Evolutionary conservation across 805 yeast species (phyloP), one percentile per base, ranked within the genome.

Genomic region (Sungouiozyma intestinalis): DNA sequence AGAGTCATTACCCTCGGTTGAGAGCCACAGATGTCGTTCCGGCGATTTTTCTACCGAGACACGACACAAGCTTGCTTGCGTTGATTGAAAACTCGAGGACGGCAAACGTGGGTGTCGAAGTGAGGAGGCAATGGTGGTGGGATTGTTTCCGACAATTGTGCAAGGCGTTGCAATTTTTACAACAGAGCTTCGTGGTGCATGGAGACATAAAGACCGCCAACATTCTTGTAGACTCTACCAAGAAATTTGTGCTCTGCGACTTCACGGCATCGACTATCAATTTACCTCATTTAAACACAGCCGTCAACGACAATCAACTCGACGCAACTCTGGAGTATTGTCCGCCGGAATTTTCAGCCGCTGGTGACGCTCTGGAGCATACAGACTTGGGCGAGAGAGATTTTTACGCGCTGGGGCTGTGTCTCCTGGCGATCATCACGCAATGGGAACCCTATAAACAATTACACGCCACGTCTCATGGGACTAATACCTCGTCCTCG

Each of bases 131-230:
- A 24, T 24, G 40, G 14, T 52, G 54, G 54, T 43, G 46, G 48
- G 40, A 36, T 33, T 33, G 46, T 14, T 36, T 40, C 5, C 31
- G 16, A 13, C 47, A 48, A 29, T 34, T 48, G 35, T 16, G 44
- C 15, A 35, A 33, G 3, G 45, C 49, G 6, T 35, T 52, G 31
- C 16, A 36, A 8, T 39, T 37, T 39, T 40, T 52, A 33, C 43
- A 46, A 31, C 2, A 9, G 3, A 37, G 41, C 16, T 35, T 39
- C 9, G 45, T 51, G 16, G 42, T 50, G 13, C 56, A 52, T 36
- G 48, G 50, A 15, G 56, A 52, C 38, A 50, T 52, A 3, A 52
- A 52, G 35, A 49, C 54, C 2, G 50, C 52, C 14, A 52, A 52
- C 35, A 46, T 52, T 21, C 31, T 52, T 14, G 32, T 50, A 3